These are phyloP conservation scores for Scenedesmus sp. DNA, from an alignment of 163 green algal species.

Conservation along the genomic window DNA sequence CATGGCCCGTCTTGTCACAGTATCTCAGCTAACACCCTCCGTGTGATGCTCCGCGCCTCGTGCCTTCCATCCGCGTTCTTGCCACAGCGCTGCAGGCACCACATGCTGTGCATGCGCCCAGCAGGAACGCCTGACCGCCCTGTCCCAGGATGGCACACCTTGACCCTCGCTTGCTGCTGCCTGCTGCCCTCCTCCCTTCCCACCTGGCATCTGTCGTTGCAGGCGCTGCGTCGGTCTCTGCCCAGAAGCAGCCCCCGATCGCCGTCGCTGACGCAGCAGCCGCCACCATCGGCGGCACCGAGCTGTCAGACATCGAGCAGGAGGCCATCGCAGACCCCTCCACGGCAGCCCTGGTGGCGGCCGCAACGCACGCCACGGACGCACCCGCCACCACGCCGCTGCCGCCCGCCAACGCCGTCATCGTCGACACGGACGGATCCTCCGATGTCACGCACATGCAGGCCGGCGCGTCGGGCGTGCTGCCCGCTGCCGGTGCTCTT, in stretches of 20 bases:
- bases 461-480: background rate
- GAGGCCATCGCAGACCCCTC: slow-evolving; percentile 27
- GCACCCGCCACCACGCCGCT: background rate
- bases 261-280: background rate
- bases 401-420: background rate
- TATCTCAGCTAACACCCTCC: too few species aligned
- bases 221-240: background rate
- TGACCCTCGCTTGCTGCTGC: too few species aligned
- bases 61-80: too few species aligned
- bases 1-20: too few species aligned
- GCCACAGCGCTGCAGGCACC: too few species aligned
- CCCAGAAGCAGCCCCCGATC: background rate
- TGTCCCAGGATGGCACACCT: too few species aligned
- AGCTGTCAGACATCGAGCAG: slow-evolving; percentile 11
- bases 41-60: too few species aligned
- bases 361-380: background rate
- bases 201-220: too few species aligned
- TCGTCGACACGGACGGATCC: background rate
- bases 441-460: background rate
- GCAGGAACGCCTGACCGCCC: too few species aligned
- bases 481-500: background rate
- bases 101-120: too few species aligned
- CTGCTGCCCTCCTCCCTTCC: background rate
- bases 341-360: slow-evolving; percentile 20
- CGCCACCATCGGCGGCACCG: background rate